Evolutionary conservation across 2,329 filamentous ascomycete species (phyloP).

Genomic region (Calonectria henricotiae): DNA sequence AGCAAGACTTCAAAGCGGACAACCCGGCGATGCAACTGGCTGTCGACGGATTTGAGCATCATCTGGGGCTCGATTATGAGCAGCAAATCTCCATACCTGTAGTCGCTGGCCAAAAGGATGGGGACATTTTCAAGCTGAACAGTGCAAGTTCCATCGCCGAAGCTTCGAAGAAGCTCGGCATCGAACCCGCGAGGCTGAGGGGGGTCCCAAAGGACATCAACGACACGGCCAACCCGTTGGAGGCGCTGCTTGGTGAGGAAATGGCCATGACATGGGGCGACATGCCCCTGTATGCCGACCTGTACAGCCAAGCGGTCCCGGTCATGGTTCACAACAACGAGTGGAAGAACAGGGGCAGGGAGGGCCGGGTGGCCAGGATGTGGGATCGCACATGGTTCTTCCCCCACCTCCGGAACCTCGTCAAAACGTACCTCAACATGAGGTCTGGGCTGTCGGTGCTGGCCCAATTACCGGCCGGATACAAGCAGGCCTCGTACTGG

Average conservation of each 20-base stretch:
- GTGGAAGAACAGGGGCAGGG: slow-evolving; percentile 30
- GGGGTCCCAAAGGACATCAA: slow-evolving; percentile 41
- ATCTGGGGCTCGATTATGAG: slow-evolving; percentile 44
- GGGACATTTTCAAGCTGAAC: slow-evolving; percentile 37
- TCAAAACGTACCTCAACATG: slow-evolving; percentile 30
- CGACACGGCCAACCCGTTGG: slow-evolving; percentile 19
- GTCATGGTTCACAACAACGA: slow-evolving; percentile 48
- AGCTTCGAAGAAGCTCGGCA: slow-evolving; percentile 23
- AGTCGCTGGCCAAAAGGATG: slow-evolving; percentile 45
- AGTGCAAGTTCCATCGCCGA: slow-evolving; percentile 35
- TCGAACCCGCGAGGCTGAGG: slow-evolving; percentile 21
- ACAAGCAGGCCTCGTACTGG: slow-evolving; percentile 31
- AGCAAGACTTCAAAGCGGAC: not conserved
- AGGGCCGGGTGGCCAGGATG: slow-evolving; percentile 34
- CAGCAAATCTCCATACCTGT: slow-evolving; percentile 46
- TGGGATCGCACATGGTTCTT: slow-evolving; percentile 49
- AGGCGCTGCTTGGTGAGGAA: not conserved
- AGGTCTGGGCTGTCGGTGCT: slow-evolving; percentile 1
- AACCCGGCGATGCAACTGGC: slow-evolving; percentile 17
- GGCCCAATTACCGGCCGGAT: not conserved
- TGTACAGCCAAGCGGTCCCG: slow-evolving; percentile 43
- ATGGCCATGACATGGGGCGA: slow-evolving; percentile 41
- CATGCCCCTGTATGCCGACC: slow-evolving; percentile 44
- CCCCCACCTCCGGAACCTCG: slow-evolving; percentile 36
- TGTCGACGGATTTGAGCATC: slow-evolving; percentile 42